Percentiles rank a stretch among this genome's conserved stretches.
Conservation (phyloP, 2,329 filamentous ascomycete genomes). For the Biscogniauxia sp. region DNA sequence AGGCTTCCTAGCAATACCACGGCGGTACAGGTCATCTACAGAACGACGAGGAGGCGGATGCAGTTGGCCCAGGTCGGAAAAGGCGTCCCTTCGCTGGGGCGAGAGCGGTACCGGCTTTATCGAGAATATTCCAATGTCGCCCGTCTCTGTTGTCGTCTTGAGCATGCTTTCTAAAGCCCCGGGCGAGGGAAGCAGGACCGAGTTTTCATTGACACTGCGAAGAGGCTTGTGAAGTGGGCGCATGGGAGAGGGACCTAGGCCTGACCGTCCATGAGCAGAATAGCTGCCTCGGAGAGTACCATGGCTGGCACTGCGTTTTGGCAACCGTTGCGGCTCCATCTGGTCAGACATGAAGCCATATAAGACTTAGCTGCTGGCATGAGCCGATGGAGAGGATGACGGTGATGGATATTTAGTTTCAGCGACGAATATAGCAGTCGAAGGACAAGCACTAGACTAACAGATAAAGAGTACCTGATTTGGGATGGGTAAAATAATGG, state of each 20-base stretch:
- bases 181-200: constrained; percentile 44
- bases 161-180: constrained; percentile 63
- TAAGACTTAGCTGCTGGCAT: constrained; percentile 6
- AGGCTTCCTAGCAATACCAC: constrained; percentile 44
- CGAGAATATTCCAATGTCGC: constrained; percentile 62
- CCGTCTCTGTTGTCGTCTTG: constrained; percentile 63
- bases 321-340: constrained; percentile 31
- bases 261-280: constrained; percentile 22
- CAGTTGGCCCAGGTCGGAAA: constrained; percentile 30
- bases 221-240: constrained; percentile 39
- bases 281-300: constrained; percentile 30
- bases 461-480: neutral
- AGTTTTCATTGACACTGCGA: constrained; percentile 43
- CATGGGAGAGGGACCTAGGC: constrained; percentile 17
- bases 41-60: constrained; percentile 31
- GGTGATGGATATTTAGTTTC: neutral
- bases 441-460: neutral
- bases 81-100: constrained; percentile 27
- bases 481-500: neutral
- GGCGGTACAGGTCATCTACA: constrained; percentile 31
- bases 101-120: constrained; percentile 43
- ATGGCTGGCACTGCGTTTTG: constrained; percentile 33
- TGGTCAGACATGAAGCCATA: constrained; percentile 6
- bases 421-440: neutral
- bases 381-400: neutral